Conservation (phyloP, 768 basidiomycete genomes). For the Pleurotus platypus region DNA sequence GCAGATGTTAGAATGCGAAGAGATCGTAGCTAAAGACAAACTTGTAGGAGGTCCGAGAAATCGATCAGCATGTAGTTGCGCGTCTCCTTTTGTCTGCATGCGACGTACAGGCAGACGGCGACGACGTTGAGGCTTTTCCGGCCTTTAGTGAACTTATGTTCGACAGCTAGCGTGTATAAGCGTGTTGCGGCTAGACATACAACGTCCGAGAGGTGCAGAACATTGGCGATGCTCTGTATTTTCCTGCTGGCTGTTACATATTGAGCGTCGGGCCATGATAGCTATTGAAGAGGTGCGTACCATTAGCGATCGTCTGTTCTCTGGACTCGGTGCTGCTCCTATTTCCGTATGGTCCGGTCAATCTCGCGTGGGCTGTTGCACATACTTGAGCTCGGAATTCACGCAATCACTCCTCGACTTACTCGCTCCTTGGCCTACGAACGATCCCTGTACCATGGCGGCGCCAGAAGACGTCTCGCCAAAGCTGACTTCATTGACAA, state of each 20-base stretch:
- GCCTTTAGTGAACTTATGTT: constrained; percentile 93
- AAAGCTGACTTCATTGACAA: constrained; percentile 92
- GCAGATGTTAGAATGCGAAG: neutral
- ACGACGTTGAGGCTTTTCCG: constrained; percentile 90
- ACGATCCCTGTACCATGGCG: constrained; percentile 93
- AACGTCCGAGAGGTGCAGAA: constrained; percentile 73
- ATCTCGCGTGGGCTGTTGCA: constrained; percentile 68
- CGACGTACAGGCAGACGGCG: constrained; percentile 93
- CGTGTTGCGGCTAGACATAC: constrained; percentile 80
- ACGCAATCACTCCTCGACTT: constrained; percentile 27
- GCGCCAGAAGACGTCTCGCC: constrained; percentile 92
- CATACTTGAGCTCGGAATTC: too few species aligned
- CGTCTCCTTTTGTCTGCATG: constrained; percentile 88
- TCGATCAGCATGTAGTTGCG: constrained; percentile 97
- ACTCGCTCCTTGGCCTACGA: constrained; percentile 91
- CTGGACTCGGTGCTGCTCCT: constrained; percentile 77
- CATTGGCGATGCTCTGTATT: constrained; percentile 79
- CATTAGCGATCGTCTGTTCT: constrained; percentile 90
- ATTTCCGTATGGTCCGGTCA: constrained; percentile 81
- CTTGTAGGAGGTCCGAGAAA: constrained; percentile 94
- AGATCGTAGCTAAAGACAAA: too few species aligned
- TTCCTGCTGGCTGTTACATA: constrained; percentile 62
- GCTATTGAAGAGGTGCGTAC: constrained; percentile 39
- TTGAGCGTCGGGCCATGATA: neutral
- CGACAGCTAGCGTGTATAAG: constrained; percentile 89